Percentiles rank a stretch among this genome's conserved stretches.
phyloP scores from a whole-genome alignment of 1,284 basidiomycete genomes.

The Trichosporon sp. region DNA sequence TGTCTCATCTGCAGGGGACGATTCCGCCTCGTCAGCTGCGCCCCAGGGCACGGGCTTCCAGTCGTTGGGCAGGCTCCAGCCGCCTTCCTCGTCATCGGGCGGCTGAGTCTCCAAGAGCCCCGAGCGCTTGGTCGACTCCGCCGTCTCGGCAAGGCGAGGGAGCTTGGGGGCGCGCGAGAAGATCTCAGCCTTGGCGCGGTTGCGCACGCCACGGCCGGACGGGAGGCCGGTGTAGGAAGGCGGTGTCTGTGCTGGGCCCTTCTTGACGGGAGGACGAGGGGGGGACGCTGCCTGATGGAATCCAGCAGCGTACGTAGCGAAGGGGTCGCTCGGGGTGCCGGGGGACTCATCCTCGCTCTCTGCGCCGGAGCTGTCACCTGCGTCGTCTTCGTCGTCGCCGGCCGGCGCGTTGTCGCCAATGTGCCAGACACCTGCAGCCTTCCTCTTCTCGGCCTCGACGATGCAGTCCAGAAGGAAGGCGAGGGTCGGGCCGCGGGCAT shows the following conservation, averaged over 20 bases:
- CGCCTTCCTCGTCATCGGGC: neutral
- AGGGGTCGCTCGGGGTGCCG: no score
- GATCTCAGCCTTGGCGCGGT: neutral
- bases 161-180: neutral
- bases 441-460: neutral
- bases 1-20: neutral
- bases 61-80: neutral
- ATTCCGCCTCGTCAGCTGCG: neutral
- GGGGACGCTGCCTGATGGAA: neutral
- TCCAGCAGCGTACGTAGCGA: neutral
- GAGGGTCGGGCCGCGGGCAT: neutral
- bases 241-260: neutral
- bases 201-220: neutral
- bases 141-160: neutral
- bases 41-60: neutral
- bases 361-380: neutral
- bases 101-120: neutral
- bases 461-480: slow-evolving; percentile 2
- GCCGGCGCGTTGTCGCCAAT: neutral
- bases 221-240: neutral
- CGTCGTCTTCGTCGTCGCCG: neutral
- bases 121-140: neutral
- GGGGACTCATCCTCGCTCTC: neutral
- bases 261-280: neutral
- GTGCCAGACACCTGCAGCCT: neutral